Conservation (phyloP, 352 stramenopile species). For the Paralagenidium karlingii region DNA sequence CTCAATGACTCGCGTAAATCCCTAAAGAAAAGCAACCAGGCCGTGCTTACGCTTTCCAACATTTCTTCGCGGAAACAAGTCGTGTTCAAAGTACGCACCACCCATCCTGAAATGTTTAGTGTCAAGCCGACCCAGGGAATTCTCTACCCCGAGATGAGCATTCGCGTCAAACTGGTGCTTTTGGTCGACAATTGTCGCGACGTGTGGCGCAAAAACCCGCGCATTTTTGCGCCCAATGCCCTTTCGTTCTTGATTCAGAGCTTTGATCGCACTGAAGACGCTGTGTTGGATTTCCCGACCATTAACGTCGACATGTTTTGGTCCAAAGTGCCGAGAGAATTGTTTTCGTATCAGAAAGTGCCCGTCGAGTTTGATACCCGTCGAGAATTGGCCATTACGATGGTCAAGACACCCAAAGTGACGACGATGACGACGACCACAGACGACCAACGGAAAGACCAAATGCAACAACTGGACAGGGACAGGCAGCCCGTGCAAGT, state of each 20-base stretch:
- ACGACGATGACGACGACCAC: constrained; percentile 2
- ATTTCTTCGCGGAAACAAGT: constrained; percentile 41
- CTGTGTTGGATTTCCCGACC: constrained; percentile 5
- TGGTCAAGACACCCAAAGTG: constrained; percentile 2
- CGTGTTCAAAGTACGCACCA: constrained; percentile 67
- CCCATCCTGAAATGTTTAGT: constrained; percentile 59
- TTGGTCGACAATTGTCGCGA: too few relatives aligned
- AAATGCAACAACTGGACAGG: constrained; percentile 4
- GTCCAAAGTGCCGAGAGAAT: constrained; percentile 34
- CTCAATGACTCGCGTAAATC: constrained; percentile 2
- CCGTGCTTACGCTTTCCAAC: constrained; percentile 39
- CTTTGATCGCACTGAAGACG: constrained; percentile 15
- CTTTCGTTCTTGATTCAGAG: constrained; percentile 22
- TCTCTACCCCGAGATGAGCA: too few relatives aligned
- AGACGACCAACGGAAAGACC: constrained; percentile 1
- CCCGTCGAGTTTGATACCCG: background rate
- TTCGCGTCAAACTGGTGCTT: too few relatives aligned
- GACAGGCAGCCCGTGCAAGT: too few relatives aligned
- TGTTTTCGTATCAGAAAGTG: constrained; percentile 13
- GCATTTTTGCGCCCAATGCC: too few relatives aligned
- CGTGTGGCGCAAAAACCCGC: too few relatives aligned
- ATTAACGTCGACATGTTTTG: constrained; percentile 30
- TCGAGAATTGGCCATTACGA: constrained; percentile 4
- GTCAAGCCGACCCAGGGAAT: constrained; percentile 56
- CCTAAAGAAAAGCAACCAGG: constrained; percentile 1